phyloP scores from a whole-genome alignment of 305 asterid genomes.

The Vinca major region DNA sequence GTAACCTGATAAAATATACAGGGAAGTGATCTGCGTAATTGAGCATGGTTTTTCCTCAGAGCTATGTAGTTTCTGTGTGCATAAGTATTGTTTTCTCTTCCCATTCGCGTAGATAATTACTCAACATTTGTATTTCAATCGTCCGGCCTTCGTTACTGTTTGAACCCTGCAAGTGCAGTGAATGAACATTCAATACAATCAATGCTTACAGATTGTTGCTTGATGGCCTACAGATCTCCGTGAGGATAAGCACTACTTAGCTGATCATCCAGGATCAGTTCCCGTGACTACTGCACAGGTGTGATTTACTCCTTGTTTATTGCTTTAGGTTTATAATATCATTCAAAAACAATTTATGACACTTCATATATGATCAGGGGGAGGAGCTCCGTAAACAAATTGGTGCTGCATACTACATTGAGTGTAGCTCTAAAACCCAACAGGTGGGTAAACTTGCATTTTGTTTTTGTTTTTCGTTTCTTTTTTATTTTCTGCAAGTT shows the following conservation, averaged over 20 bases:
- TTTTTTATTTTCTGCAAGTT: neutral
- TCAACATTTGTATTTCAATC: too few species aligned
- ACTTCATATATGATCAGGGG: conserved; percentile 42
- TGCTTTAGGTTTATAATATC: neutral
- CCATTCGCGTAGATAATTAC: too few species aligned
- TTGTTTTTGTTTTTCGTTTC: conserved; percentile 1
- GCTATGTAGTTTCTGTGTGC: neutral
- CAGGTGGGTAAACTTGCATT: conserved; percentile 40
- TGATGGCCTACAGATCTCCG: conserved; percentile 60
- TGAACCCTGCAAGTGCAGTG: neutral
- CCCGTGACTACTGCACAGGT: conserved; percentile 86
- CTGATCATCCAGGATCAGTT: conserved; percentile 86
- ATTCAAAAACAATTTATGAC: conserved; percentile 8
- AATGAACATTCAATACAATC: neutral
- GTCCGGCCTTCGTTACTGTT: neutral
- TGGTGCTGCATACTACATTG: conserved; percentile 74
- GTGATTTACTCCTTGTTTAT: conserved; percentile 14
- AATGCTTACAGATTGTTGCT: neutral
- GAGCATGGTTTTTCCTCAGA: neutral
- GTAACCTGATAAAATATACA: neutral
- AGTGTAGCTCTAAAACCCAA: conserved; percentile 94
- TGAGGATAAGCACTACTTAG: conserved; percentile 78
- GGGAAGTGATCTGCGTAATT: neutral
- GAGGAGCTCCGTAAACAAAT: conserved; percentile 91
- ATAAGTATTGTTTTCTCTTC: neutral